phyloP scores from a whole-genome alignment of 768 basidiomycete species.

The Clathrus columnatus region DNA sequence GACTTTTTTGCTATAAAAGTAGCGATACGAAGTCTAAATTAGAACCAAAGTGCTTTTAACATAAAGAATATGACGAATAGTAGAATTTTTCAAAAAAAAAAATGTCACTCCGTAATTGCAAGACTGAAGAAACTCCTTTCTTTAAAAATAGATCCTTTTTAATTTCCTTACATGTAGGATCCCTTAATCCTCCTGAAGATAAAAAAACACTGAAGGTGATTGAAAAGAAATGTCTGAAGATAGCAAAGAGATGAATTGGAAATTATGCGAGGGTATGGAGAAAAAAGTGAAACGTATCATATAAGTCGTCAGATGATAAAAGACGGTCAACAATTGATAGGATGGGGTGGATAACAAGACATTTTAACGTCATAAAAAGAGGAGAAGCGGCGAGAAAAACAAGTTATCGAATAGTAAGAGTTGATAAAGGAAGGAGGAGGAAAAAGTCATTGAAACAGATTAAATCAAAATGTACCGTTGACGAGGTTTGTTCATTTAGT shows the following conservation, averaged over 20 bases:
- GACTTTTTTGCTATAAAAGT: too few species aligned
- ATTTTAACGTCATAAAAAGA: neutral
- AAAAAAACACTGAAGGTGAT: neutral
- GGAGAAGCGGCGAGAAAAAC: neutral
- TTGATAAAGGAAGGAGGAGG: neutral
- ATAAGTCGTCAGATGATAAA: neutral
- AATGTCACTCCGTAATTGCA: too few species aligned
- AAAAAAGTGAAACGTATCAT: neutral
- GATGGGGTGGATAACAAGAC: neutral
- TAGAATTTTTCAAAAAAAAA: too few species aligned
- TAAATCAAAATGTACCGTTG: neutral
- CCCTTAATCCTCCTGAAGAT: too few species aligned
- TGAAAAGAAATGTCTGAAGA: neutral
- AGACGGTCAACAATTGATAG: neutral
- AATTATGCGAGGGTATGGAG: neutral
- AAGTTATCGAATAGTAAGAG: neutral
- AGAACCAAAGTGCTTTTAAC: too few species aligned
- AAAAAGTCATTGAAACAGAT: neutral
- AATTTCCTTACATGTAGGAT: too few species aligned
- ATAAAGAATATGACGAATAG: too few species aligned
- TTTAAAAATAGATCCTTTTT: too few species aligned
- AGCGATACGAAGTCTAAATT: too few species aligned
- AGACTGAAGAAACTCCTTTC: too few species aligned
- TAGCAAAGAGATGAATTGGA: neutral
- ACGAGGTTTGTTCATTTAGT: neutral